Base-by-base conservation (phyloP, 2,329 filamentous ascomycete species). In the Penicillium thymicola region DNA sequence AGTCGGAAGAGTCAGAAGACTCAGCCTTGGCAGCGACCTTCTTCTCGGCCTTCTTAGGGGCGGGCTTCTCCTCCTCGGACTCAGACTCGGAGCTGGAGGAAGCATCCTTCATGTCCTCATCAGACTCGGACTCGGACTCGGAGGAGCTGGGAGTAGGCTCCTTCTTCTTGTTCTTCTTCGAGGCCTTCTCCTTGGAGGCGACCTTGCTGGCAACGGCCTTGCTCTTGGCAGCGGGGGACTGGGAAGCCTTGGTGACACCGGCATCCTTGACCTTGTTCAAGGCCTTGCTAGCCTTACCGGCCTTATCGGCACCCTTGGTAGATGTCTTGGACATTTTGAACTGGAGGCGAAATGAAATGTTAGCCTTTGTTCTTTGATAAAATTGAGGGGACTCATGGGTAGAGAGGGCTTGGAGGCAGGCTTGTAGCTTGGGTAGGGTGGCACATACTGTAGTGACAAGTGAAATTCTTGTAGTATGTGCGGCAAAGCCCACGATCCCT, bases 211-310 rank as follows among this genome's bases (percentile, higher is more conserved):
- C 76, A 53, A 78, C 65, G 57, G 73, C 70, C 70, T 78, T 78
- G 72, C 73, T 75, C 75, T 78, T 78, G 53, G 70, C 62, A 66
- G 78, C 77, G 34, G 72, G 68, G 55, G 71, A 74, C 67, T 77
- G 68, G 51, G 77, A 70, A 42, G 74, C 63, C 71, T 80, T 80
- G 63, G 72, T 71, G 54, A 80, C 72, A 59, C 72, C 76, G 57
- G 72, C 71, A 62, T 75, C 72, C 72, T 80, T 80, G 67, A 78
- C 78, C 70, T 79, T 79, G 70, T 65, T 72, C 62, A 79, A 58
- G 64, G 72, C 65, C 71, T 78, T 78, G 68, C 72, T 70, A 59
- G 65, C 68, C 59, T 71, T 63, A 42, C 4, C 6, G 48, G 27
- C 48, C 66, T 78, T 76, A 56, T 76, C 68, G 48, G 65, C 70